Percentiles rank a stretch among this genome's conserved stretches.
Evolutionary conservation across 768 basidiomycete genomes (phyloP).

Genomic region (Cantharellus anzutake): DNA sequence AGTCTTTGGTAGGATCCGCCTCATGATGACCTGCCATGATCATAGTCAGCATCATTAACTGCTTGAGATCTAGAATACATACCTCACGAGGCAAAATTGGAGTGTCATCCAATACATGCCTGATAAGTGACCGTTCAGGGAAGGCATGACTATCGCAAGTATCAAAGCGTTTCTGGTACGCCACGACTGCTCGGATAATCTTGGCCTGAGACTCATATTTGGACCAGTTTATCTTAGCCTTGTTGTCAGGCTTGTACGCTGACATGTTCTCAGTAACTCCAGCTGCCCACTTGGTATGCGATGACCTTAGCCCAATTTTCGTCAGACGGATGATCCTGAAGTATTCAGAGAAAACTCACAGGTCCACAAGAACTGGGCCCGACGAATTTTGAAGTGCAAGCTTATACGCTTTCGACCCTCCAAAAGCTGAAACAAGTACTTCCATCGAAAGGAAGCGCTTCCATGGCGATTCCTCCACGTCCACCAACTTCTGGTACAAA

Average conservation of each 20-base stretch:
- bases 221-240: slow-evolving; percentile 76
- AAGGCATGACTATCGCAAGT: neutral
- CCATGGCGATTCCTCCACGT: slow-evolving; percentile 43
- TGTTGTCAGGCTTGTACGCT: slow-evolving; percentile 46
- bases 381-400: slow-evolving; percentile 72
- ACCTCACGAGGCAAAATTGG: neutral
- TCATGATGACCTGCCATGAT: too few species aligned
- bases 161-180: neutral
- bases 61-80: neutral
- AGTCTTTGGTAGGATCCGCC: neutral
- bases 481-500: slow-evolving; percentile 36
- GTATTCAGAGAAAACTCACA: slow-evolving; percentile 14
- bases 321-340: neutral
- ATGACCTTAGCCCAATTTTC: too few species aligned
- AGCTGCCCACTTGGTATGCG: too few species aligned
- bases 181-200: neutral
- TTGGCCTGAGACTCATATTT: slow-evolving; percentile 32
- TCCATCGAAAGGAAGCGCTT: slow-evolving; percentile 73
- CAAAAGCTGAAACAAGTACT: slow-evolving; percentile 59
- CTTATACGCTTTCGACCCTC: slow-evolving; percentile 81
- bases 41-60: too few species aligned
- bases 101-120: neutral
- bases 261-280: slow-evolving; percentile 53
- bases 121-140: neutral
- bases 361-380: slow-evolving; percentile 67